A percentile compares a stretch with the other conserved stretches of the same genome.
phyloP scores from a whole-genome alignment of 2,329 filamentous ascomycete species.

The Xenosphaeropsis pyriputrescens region DNA sequence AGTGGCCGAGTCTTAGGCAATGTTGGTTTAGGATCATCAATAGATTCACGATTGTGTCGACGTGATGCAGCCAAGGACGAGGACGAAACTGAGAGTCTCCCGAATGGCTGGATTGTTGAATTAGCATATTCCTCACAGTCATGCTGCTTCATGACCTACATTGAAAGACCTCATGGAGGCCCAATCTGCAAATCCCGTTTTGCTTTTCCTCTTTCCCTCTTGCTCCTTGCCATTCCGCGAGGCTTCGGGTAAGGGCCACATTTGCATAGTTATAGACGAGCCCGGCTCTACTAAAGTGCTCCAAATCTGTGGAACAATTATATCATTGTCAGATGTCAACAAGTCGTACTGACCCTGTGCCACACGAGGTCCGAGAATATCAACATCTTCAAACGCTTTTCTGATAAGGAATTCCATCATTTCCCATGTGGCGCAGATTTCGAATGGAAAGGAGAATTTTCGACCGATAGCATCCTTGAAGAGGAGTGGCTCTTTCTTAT shows the following conservation, averaged over 20 bases:
- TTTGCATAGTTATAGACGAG: conserved; percentile 55
- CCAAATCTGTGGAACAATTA: conserved; percentile 71
- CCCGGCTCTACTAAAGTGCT: conserved; percentile 70
- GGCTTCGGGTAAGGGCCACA: conserved; percentile 44
- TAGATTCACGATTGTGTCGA: too few species aligned
- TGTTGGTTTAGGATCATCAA: too few species aligned
- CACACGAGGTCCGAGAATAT: conserved; percentile 62
- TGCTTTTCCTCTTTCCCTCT: too few species aligned
- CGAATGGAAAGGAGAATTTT: conserved; percentile 85
- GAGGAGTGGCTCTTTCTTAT: conserved; percentile 51
- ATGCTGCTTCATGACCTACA: too few species aligned
- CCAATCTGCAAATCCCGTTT: too few species aligned
- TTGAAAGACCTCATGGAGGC: too few species aligned
- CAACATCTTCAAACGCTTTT: conserved; percentile 73
- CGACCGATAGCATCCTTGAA: conserved; percentile 87
- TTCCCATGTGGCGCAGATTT: conserved; percentile 77
- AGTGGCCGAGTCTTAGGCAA: too few species aligned
- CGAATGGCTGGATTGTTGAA: too few species aligned
- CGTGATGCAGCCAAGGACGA: too few species aligned
- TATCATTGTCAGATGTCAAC: conserved; percentile 64
- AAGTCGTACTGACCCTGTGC: conserved; percentile 69
- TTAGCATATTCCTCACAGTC: too few species aligned
- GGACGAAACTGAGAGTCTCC: too few species aligned
- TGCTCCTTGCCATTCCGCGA: too few species aligned
- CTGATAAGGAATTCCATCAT: conserved; percentile 80